These are phyloP conservation scores for Arctium lappa DNA, from an alignment of 129 eudicot species.

Conservation along the genomic window DNA sequence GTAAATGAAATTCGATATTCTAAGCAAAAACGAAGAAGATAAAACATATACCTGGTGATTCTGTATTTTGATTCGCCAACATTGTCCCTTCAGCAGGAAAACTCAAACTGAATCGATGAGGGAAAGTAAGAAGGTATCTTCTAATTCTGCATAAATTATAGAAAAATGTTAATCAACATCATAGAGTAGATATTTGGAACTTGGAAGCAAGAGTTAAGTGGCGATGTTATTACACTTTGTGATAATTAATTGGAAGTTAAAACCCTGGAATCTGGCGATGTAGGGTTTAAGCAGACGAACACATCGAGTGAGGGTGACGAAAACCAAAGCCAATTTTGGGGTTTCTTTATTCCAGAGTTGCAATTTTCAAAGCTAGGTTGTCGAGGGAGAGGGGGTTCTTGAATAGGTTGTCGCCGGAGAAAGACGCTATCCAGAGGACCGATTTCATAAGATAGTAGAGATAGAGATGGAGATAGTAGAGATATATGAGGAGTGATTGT, in stretches of 20 bases:
- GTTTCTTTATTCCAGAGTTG: not conserved
- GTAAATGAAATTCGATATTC: not conserved
- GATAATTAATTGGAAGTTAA: constrained; percentile 1
- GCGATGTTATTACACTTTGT: not conserved
- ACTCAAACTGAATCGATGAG: constrained; percentile 7
- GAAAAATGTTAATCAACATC: not conserved
- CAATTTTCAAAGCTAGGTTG: no score
- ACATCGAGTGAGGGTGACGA: not conserved
- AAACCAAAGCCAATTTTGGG: not conserved
- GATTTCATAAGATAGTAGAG: no score
- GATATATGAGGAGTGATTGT: no score
- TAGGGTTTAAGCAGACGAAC: constrained; percentile 14
- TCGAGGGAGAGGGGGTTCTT: no score
- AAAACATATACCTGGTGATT: constrained; percentile 19
- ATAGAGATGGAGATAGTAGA: no score
- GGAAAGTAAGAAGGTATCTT: constrained; percentile 3
- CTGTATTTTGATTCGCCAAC: constrained; percentile 26
- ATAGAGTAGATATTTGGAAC: not conserved
- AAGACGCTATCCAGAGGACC: no score
- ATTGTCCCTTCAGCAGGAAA: constrained; percentile 18
- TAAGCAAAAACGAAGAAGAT: not conserved
- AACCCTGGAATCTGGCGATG: constrained; percentile 11
- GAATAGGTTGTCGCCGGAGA: no score
- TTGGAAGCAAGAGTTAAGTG: not conserved
- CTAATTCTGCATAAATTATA: constrained; percentile 7